Evolutionary conservation across 345 rosid genomes (phyloP), one percentile per base, ranked within the genome.

Genomic region (Citrus trifoliata): DNA sequence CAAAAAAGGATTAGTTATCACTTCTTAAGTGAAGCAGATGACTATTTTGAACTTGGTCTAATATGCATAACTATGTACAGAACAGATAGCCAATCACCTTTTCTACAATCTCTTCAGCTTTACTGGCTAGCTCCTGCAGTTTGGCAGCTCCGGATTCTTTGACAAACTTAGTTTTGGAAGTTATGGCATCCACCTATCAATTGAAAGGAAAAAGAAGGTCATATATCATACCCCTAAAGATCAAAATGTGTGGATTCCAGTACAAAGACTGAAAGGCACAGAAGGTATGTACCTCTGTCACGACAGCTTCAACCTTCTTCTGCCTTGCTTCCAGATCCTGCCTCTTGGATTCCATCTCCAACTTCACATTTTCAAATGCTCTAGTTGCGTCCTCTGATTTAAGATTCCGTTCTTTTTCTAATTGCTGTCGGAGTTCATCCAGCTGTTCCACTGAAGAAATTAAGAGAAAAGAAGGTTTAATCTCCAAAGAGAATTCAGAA

Each of bases 291-390:
- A 92, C 99, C 94, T 86, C 89, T 69, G 89, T 88, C 59, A 94
- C 81, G 18, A 93, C 81, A 82, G 89, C 84, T 88, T 91, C 98
- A 66, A 94, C 90, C 75, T 90, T 85, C 81, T 74, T 87, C 82
- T 93, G 98, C 75, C 97, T 90, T 75, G 81, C 83, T 82, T 93
- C 91, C 76, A 96, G 92, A 40, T 90, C 88, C 59, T 24, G 84
- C 87, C 89, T 92, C 86, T 38, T 85, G 56, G 93, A 90, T 82
- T 89, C 93, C 38, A 88, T 87, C 70, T 90, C 89, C 75, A 79
- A 40, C 85, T 90, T 91, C 72, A 87, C 60, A 53, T 80, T 85
- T 75, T 86, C 86, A n/a, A 84, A 51, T 42, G 90, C 89, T 73
- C 84, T 84, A 7, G 82, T 66, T 78, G 92, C 93, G 69, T 87